Conservation (phyloP, 768 basidiomycete species). For the Atractiella rhizophila region DNA sequence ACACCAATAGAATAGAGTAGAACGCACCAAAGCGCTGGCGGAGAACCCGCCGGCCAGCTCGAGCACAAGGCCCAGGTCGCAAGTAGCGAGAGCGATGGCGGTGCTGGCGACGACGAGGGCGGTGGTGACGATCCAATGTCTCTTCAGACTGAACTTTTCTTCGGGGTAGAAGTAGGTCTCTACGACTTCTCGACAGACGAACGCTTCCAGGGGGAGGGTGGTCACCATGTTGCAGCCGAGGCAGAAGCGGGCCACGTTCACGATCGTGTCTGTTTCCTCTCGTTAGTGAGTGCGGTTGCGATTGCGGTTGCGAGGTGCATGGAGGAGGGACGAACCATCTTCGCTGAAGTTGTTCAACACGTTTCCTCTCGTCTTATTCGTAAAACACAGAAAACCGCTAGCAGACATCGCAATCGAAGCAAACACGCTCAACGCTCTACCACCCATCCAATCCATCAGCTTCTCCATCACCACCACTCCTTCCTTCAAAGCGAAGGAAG, state of each 20-base stretch:
- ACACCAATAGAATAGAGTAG: too few species aligned
- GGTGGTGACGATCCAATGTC: constrained; percentile 70
- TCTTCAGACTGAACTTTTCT: constrained; percentile 49
- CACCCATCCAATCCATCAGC: too few species aligned
- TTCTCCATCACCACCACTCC: too few species aligned
- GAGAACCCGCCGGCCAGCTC: constrained; percentile 74
- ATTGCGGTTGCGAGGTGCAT: too few species aligned
- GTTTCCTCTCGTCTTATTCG: constrained; percentile 61
- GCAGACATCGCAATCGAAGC: constrained; percentile 65
- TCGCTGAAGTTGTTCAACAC: constrained; percentile 80
- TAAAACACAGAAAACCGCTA: constrained; percentile 36
- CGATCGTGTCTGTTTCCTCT: constrained; percentile 47
- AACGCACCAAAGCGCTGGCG: too few species aligned
- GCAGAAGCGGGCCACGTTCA: constrained; percentile 82
- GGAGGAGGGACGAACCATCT: constrained; percentile 23
- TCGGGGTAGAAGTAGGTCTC: constrained; percentile 90
- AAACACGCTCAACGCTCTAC: constrained; percentile 33
- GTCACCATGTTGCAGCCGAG: constrained; percentile 51
- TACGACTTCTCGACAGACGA: constrained; percentile 91
- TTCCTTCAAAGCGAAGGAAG: too few species aligned
- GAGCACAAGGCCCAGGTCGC: constrained; percentile 91
- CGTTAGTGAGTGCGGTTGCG: constrained; percentile 1
- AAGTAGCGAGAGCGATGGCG: constrained; percentile 67
- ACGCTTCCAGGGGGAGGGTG: constrained; percentile 70
- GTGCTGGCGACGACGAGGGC: constrained; percentile 49